Percentiles rank a stretch among this genome's conserved stretches.
phyloP scores from a whole-genome alignment of 805 yeast genomes.

The Jamesozyma rosinii region DNA sequence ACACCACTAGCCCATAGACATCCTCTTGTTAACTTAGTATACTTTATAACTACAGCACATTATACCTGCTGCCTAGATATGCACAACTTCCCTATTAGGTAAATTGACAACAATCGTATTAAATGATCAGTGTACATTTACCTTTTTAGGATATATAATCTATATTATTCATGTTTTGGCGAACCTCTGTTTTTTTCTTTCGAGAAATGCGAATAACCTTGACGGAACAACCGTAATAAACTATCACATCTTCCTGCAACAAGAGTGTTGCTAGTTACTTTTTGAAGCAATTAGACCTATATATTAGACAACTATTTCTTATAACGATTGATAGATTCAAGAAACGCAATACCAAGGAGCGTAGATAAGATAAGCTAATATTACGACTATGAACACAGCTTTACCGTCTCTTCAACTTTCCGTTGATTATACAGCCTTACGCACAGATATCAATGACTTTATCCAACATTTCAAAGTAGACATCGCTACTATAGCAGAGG shows the following conservation, averaged over 20 bases:
- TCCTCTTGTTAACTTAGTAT: too few species aligned
- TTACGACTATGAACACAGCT: slow-evolving; percentile 23
- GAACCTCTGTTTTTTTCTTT: background rate
- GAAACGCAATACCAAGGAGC: too few species aligned
- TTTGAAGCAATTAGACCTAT: too few species aligned
- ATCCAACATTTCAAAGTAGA: slow-evolving; percentile 51
- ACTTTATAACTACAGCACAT: too few species aligned
- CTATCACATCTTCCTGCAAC: background rate
- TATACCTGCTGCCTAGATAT: too few species aligned
- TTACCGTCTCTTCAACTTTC: slow-evolving; percentile 61
- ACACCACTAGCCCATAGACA: too few species aligned
- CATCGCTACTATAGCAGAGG: slow-evolving; percentile 17
- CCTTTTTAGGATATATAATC: slow-evolving; percentile 2
- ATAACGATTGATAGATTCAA: too few species aligned
- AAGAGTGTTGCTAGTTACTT: background rate
- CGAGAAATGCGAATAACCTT: background rate
- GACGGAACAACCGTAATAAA: background rate
- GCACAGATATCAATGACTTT: slow-evolving; percentile 52
- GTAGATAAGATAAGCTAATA: too few species aligned
- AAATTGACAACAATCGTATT: slow-evolving; percentile 2
- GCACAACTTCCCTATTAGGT: slow-evolving; percentile 11
- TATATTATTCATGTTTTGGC: background rate
- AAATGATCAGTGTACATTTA: background rate
- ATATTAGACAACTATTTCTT: too few species aligned
- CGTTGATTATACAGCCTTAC: slow-evolving; percentile 63